phyloP scores from a whole-genome alignment of 495 filamentous ascomycete genomes.

The Annulohypoxylon maeteangense region DNA sequence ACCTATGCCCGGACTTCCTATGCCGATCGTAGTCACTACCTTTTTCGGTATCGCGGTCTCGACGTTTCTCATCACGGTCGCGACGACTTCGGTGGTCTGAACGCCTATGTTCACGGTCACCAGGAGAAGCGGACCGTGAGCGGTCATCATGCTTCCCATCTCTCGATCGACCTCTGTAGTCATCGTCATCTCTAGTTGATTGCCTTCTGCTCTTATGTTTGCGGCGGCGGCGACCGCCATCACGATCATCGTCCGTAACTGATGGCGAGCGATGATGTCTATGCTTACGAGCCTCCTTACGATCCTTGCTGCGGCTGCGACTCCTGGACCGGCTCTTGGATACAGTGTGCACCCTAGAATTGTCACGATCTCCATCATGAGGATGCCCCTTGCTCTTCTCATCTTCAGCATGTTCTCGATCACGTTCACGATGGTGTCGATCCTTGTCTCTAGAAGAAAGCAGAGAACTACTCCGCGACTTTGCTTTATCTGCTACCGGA shows the following conservation, averaged over 20 bases:
- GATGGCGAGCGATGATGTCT: constrained; percentile 70
- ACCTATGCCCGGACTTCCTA: constrained; percentile 56
- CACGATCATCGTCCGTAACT: constrained; percentile 58
- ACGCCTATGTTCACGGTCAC: constrained; percentile 58
- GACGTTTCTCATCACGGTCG: constrained; percentile 56
- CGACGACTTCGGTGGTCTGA: constrained; percentile 64
- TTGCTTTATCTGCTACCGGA: constrained; percentile 44
- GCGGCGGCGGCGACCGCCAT: constrained; percentile 61
- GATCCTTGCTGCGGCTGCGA: constrained; percentile 58
- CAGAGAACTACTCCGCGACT: constrained; percentile 57
- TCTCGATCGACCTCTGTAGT: constrained; percentile 47
- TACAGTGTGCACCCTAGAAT: constrained; percentile 41
- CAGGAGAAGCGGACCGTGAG: constrained; percentile 63
- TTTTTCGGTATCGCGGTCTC: constrained; percentile 57
- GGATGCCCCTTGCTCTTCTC: constrained; percentile 39
- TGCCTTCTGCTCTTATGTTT: constrained; percentile 61
- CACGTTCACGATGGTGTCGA: constrained; percentile 47
- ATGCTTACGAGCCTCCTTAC: constrained; percentile 62
- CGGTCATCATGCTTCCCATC: constrained; percentile 56
- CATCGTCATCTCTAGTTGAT: constrained; percentile 51
- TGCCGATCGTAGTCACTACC: constrained; percentile 51
- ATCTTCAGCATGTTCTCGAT: constrained; percentile 48
- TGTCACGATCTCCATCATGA: constrained; percentile 46
- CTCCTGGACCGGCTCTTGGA: constrained; percentile 45
- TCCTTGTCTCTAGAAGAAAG: constrained; percentile 47